Conservation (phyloP, 441 rosid genomes). For the Raphanus hybrid region DNA sequence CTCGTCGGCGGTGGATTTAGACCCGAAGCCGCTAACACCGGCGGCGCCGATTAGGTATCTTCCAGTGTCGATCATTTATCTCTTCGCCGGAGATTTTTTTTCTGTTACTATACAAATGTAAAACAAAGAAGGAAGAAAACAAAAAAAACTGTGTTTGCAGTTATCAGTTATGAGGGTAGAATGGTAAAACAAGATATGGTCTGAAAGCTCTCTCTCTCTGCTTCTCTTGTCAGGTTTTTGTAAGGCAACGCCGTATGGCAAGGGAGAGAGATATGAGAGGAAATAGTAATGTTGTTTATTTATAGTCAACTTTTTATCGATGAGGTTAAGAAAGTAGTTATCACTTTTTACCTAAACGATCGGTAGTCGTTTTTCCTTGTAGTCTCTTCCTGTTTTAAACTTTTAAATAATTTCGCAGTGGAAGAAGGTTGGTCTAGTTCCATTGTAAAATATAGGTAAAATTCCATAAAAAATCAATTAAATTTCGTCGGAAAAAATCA, state of each 20-base stretch:
- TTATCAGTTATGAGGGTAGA: constrained; percentile 44
- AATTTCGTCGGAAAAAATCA: too few relatives aligned
- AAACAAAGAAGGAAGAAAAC: not conserved
- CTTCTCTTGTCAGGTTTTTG: constrained; percentile 42
- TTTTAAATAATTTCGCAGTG: not conserved
- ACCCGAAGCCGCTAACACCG: constrained; percentile 83
- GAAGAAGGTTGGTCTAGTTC: not conserved
- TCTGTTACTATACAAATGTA: not conserved
- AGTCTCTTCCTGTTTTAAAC: not conserved
- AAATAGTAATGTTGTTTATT: constrained; percentile 30
- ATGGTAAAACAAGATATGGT: constrained; percentile 5
- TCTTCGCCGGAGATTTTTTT: constrained; percentile 13
- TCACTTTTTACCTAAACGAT: constrained; percentile 13
- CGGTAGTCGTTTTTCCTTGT: too few relatives aligned
- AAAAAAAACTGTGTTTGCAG: constrained; percentile 36
- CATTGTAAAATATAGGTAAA: not conserved
- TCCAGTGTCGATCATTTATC: constrained; percentile 67
- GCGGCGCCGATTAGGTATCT: constrained; percentile 76
- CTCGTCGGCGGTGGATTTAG: constrained; percentile 84
- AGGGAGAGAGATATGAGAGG: constrained; percentile 10
- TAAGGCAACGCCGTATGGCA: constrained; percentile 44
- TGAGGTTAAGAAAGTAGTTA: constrained; percentile 7
- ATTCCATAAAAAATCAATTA: too few relatives aligned
- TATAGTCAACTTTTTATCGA: constrained; percentile 35
- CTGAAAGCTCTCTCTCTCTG: constrained; percentile 14